Evolutionary conservation across 2,329 filamentous ascomycete species (phyloP), one percentile per base, ranked within the genome.

Genomic region (Sporothrix luriei): DNA sequence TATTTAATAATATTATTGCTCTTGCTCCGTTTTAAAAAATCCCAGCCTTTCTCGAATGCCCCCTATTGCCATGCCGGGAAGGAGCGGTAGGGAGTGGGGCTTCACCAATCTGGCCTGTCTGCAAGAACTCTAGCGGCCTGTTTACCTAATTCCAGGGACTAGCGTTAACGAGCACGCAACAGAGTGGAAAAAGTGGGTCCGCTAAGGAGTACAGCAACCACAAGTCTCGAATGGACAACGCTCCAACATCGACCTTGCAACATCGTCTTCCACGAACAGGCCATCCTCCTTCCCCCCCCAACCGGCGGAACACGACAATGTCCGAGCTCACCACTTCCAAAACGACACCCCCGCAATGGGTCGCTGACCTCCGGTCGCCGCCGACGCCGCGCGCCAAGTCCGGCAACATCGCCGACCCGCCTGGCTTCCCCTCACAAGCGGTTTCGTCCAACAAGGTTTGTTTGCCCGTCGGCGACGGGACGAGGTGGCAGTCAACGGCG

Each of bases 381-480:
- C 88, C 92, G 29, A 78, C 86, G 29, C 78, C 87, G 66, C 91
- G 88, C 78, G 80, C 88, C 66, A 93, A 92, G 80, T 84, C 86
- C 66, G 77, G 82, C 75, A 86, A 85, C 77, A 88, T 97, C 74
- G 85, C 90, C 70, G 94, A 99, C 79, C 95, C 95, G 65, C 92
- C 92, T 68, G 94, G 95, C 77, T 98, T 90, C 83, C 88, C 88
- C 40, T 80, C 79, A 78, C 87, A 80, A 76, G 78, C 80, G 71
- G 71, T 77, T 33, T 80, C 83, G n/a, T 61, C 65, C 75, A 86
- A 85, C 77, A 90, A 90, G 84, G 88, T 87, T 80, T 73, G 68
- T 24, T 19, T 7, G 5, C 33, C 33, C 33, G n/a, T 3, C 19
- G 29, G 10, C 11, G 40, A 43, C 11, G 2, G 14, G 3, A 21